phyloP scores from a whole-genome alignment of 371 early-diverging fungal genomes.

The Batrachochytrium dendrobatidis region DNA sequence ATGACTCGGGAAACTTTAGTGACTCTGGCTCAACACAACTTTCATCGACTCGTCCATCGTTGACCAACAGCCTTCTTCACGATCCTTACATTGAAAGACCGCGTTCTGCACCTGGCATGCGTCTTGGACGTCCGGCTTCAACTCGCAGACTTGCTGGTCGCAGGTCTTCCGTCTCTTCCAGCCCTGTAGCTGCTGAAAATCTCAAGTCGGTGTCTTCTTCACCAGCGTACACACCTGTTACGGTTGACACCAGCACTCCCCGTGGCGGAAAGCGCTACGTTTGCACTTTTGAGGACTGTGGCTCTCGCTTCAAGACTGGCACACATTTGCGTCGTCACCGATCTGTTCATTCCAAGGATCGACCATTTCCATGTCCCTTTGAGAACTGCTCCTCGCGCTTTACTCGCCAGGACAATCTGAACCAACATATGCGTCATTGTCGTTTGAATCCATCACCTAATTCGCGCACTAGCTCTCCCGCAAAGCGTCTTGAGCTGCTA shows the following conservation, averaged over 20 bases:
- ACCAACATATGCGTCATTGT: constrained; percentile 1
- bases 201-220: neutral
- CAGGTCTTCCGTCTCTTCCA: too few species aligned
- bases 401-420: constrained; percentile 3
- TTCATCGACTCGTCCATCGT: too few species aligned
- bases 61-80: too few species aligned
- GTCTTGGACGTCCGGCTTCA: too few species aligned
- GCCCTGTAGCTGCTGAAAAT: too few species aligned
- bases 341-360: constrained; percentile 1
- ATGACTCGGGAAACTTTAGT: too few species aligned
- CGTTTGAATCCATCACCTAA: neutral
- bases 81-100: too few species aligned
- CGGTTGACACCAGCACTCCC: neutral
- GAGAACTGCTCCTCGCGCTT: constrained; percentile 3
- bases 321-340: constrained; percentile 6
- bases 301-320: neutral
- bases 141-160: too few species aligned
- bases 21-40: too few species aligned
- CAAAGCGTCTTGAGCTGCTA: too few species aligned
- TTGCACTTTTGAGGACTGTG: neutral
- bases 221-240: neutral
- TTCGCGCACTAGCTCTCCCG: neutral
- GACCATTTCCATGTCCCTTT: constrained; percentile 6
- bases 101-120: too few species aligned
- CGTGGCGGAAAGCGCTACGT: neutral